Percentiles rank a stretch among this genome's conserved stretches.
Conservation (phyloP, 805 yeast genomes). For the Myxozyma geophila region DNA sequence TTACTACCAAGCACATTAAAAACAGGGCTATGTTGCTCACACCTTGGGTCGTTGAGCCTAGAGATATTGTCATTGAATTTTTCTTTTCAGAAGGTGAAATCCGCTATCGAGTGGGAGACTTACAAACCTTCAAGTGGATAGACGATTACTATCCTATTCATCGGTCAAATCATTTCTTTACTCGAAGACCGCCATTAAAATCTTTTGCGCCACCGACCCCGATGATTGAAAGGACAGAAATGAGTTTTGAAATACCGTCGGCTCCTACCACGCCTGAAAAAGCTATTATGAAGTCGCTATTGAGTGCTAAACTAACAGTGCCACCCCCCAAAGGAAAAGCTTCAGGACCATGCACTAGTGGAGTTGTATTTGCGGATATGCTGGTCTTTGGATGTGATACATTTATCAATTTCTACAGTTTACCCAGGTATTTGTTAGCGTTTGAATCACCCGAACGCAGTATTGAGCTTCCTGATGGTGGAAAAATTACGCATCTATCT, state of each 20-base stretch:
- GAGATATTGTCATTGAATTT: conserved; percentile 27
- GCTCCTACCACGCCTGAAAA: not conserved
- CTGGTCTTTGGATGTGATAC: conserved; percentile 31
- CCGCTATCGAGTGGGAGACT: conserved; percentile 25
- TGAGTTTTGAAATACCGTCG: not conserved
- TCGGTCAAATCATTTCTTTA: conserved; percentile 30
- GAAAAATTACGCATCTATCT: conserved; percentile 20
- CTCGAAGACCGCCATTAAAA: conserved; percentile 1
- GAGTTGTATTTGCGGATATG: conserved; percentile 25
- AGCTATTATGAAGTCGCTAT: not conserved
- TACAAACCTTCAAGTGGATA: conserved; percentile 25
- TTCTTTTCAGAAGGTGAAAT: conserved; percentile 32
- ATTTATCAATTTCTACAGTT: conserved; percentile 27
- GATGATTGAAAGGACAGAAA: not conserved
- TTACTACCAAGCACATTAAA: conserved; percentile 10
- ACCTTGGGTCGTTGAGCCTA: conserved; percentile 15
- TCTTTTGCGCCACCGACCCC: conserved; percentile 19
- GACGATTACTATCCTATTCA: conserved; percentile 20
- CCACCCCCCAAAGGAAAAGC: conserved; percentile 13
- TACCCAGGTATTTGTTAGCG: conserved; percentile 28
- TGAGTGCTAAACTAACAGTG: conserved; percentile 1
- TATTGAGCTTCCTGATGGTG: conserved; percentile 24
- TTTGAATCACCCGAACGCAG: conserved; percentile 31
- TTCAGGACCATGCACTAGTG: conserved; percentile 30
- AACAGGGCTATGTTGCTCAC: conserved; percentile 3